Evolutionary conservation across 352 stramenopile species (phyloP), one percentile per base, ranked within the genome.

Genomic region (Chrysophaeum taylorii): DNA sequence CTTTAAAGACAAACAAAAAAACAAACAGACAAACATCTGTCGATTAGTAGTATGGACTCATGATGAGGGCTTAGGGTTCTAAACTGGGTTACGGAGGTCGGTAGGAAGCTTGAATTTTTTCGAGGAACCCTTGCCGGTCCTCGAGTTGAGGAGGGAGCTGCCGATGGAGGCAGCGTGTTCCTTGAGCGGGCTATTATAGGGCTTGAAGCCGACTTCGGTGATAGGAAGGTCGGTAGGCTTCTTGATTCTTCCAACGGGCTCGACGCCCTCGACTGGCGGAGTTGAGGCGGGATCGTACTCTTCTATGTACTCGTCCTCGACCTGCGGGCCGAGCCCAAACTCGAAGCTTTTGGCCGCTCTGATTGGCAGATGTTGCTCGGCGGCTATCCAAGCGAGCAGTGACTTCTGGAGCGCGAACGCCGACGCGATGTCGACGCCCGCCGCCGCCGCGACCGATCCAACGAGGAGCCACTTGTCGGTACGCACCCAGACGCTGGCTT

Each of bases 71-170:
- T n/a, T n/a, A n/a, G n/a, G n/a, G n/a, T n/a, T n/a, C n/a, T n/a
- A n/a, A n/a, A n/a, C n/a, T n/a, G n/a, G n/a, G n/a, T n/a, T n/a
- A n/a, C n/a, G n/a, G n/a, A n/a, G n/a, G n/a, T n/a, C n/a, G n/a
- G n/a, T n/a, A n/a, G n/a, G n/a, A n/a, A n/a, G n/a, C 52, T 63
- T 63, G 52, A 63, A 63, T 31, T 63, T 63, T 4, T n/a, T n/a
- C n/a, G 52, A 9, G 27, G 52, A 63, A 12, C 52, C 52, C 52
- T 63, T 63, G 52, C 52, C 52, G 27, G 27, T 31, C 27, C 27
- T 41, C 52, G 12, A 15, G 52, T 63, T 63, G 18, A 60, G 48
- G 5, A 63, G 29, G 27, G 52, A 15, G 12, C 5, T 31, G 27
- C 7, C 52, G 7, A 63, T 25, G 52, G 5, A 7, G 7, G 52